Evolutionary conservation across 225 moss, liverwort and hornwort species (phyloP), one percentile per base, ranked within the genome.

Genomic region (Thuidium tamariscinum): DNA sequence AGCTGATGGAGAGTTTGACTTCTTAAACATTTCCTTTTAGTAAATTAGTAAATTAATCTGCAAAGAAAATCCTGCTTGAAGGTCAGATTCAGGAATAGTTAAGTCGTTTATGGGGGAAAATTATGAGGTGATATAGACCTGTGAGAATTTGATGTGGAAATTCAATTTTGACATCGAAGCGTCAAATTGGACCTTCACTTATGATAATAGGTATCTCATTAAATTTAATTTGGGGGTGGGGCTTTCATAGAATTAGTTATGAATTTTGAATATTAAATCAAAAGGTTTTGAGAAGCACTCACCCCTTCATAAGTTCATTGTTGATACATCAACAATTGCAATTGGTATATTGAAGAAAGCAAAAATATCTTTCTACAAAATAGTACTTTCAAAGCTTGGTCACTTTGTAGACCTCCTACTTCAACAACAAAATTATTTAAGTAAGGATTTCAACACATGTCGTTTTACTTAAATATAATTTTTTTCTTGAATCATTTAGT

Each of bases 191-290:
- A n/a, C n/a, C n/a, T n/a, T n/a, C n/a, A n/a, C n/a, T n/a, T n/a
- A n/a, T n/a, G n/a, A n/a, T n/a, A n/a, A n/a, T 46, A 3, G 6
- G 4, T 6, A 6, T 5, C 1, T 1, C 7, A 11, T 1, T 0
- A 0, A 46, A 30, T 6, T 46, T 17, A 8, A 49, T 46, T 30
- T 51, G 4, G 0, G 20, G 34, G 21, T 18, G 7, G 18, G 7
- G 29, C 4, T 2, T 73, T 7, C 0, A 0, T 4, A 1, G 21
- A 34, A 51, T 21, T n/a, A 14, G 22, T 22, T 22, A 21, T 34
- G 13, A 32, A 48, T 34, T 74, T 48, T 49, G 20, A 34, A 74
- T 3, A 49, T 21, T 1, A 2, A 75, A 36, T 34, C 8, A 49
- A 2, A 8, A 34, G 5, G 8, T 21, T 34, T 34, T 74, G 34